These are phyloP conservation scores for Emydomyces testavorans DNA, from an alignment of 2,329 filamentous ascomycete species.

Conservation along the genomic window DNA sequence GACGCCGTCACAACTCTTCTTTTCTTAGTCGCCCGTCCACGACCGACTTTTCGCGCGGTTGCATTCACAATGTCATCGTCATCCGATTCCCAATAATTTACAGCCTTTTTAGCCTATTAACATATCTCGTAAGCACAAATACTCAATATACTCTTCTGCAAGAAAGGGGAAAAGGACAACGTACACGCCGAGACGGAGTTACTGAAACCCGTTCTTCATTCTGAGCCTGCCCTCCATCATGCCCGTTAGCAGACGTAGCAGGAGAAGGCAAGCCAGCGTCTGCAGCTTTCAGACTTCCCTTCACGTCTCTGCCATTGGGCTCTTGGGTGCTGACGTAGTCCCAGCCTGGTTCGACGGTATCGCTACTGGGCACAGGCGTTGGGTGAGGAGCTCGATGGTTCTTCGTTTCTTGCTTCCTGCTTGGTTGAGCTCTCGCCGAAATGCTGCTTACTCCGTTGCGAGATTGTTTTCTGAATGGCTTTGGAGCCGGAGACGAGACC, in stretches of 20 bases:
- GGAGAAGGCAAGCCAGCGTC: conserved; percentile 41
- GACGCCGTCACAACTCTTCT: conserved; percentile 54
- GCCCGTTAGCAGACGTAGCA: conserved; percentile 35
- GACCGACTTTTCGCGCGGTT: conserved; percentile 35
- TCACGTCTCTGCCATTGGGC: conserved; percentile 11
- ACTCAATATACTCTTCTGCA: not conserved
- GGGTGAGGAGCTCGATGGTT: conserved; percentile 37
- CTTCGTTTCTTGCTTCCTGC: conserved; percentile 40
- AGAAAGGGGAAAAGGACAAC: conserved; percentile 12
- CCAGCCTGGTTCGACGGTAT: conserved; percentile 57
- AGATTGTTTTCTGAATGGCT: conserved; percentile 7
- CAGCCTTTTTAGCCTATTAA: conserved; percentile 47
- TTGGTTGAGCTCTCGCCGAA: conserved; percentile 26
- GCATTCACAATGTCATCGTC: conserved; percentile 59
- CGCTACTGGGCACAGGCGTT: conserved; percentile 73
- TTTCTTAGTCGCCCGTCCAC: conserved; percentile 43
- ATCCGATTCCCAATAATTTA: conserved; percentile 74
- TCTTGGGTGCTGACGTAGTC: conserved; percentile 39
- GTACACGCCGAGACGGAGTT: conserved; percentile 72
- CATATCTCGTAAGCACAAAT: not conserved
- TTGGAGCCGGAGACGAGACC: conserved; percentile 12
- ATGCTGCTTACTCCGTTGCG: conserved; percentile 14
- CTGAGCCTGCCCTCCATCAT: conserved; percentile 33
- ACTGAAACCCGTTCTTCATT: conserved; percentile 40
- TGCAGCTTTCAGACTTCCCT: conserved; percentile 41